These are phyloP conservation scores for Ogataea nitratoaversa DNA, from an alignment of 805 yeast genomes.

Conservation along the genomic window DNA sequence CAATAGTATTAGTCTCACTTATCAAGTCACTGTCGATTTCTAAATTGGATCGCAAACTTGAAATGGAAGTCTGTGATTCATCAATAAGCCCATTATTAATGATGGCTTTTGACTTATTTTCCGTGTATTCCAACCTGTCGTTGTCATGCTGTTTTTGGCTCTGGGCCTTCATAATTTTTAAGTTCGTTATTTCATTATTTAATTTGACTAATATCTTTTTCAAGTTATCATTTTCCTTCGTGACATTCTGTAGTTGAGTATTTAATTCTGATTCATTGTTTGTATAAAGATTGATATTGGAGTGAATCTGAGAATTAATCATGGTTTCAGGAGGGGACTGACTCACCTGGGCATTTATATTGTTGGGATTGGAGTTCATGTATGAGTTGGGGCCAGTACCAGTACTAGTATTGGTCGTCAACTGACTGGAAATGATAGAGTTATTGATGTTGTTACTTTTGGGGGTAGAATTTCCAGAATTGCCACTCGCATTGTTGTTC, in stretches of 20 bases:
- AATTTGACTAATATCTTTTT: constrained; percentile 37
- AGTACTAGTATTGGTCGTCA: background rate
- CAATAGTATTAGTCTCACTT: constrained; percentile 24
- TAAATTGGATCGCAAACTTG: too few species aligned
- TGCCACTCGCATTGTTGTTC: background rate
- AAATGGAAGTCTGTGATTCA: too few species aligned
- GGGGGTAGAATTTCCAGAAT: background rate
- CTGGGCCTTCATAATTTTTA: constrained; percentile 24
- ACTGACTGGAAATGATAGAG: background rate
- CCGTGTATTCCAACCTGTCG: background rate
- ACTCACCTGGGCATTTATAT: too few species aligned
- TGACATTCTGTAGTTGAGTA: constrained; percentile 37
- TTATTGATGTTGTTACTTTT: background rate
- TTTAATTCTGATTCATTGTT: constrained; percentile 31
- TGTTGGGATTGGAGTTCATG: background rate
- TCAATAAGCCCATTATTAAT: too few species aligned
- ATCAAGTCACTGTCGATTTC: constrained; percentile 2
- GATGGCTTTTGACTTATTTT: background rate
- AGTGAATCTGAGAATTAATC: constrained; percentile 33
- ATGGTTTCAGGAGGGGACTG: constrained; percentile 18
- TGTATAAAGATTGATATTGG: constrained; percentile 31
- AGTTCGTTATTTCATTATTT: constrained; percentile 35
- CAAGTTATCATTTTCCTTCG: constrained; percentile 40
- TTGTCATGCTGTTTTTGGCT: constrained; percentile 2
- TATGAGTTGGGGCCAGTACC: background rate